Base-by-base conservation (phyloP, 768 basidiomycete species). In the Suillus placidus region DNA sequence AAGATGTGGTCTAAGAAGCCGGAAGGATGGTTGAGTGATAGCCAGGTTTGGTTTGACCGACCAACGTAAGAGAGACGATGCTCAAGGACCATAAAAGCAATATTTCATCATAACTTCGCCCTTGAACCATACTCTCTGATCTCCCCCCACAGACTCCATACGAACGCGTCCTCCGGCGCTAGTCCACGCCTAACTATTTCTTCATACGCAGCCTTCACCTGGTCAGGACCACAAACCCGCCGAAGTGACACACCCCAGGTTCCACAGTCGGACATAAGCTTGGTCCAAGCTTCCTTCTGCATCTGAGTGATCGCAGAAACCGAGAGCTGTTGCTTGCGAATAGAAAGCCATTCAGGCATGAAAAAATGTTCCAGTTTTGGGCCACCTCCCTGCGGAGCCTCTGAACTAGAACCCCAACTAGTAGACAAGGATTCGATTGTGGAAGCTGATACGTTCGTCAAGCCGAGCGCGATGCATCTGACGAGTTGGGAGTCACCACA, bases 61-160 rank as follows among this genome's bases (percentile, higher is more conserved):
- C 49, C 51, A 51, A 18, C 7, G 16, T 14, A 23, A 51, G 14
- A 14, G 49, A 51, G 23, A 26, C 13, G 23, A 26, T 51, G 49
- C 13, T 16, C 2, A 51, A 14, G 26, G 51, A 52, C 30, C 13
- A 32, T 38, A 38, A n/a, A 9, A 23, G 26, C 9, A 58, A 58
- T 37, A 58, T 42, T n/a, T 6, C 61, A 60, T 38, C 62, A 56
- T 61, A 61, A 61, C 40, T 49, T 63, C 9, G 14, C 26, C 64
- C 6, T 35, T 35, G 34, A 55, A n/a, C 32, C 32, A 20, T 23
- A 49, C 37, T 38, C 43, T 18, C 1, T n/a, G 0, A 70, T 70
- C 30, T 73, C 71, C 54, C 84, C 83, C 88, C 89, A 91, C 71
- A 91, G 69, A 69, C 87, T 89, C 87, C 89, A 90, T 57, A 90